Base-by-base conservation (phyloP, 2,329 filamentous ascomycete species). In the Fusarium clavum region DNA sequence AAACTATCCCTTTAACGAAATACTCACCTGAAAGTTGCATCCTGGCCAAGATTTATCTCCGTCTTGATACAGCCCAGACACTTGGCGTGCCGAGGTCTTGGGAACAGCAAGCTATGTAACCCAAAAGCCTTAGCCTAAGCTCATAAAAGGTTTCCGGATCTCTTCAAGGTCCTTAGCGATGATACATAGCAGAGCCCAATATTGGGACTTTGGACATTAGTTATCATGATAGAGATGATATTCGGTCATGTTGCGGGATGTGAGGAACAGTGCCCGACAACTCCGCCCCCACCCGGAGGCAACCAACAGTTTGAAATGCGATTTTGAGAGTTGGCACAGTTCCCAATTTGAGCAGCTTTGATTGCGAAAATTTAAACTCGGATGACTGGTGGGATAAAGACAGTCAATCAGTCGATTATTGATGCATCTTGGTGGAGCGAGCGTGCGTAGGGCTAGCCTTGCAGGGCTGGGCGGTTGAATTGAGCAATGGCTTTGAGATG, bases 391-490 rank as follows among this genome's bases (percentile, higher is more conserved):
- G 12, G 16, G 10, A 25, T 38, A 14, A 14, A n/a, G 14, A 51
- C 11, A 25, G 30, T 20, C 34, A 12, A n/a, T 13, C 25, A 34
- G 45, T 32, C 6, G 9, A 9, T 16, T 14, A 14, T 8, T 30
- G 13, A 25, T 9, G 11, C 18, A n/a, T 2, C 16, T 32, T 13
- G 3, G 13, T 24, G 32, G 32, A 14, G 10, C 32, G 14, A 14
- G 10, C 32, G 14, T 2, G 7, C 12, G 6, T 59, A 61, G 58
- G 58, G 58, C 55, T 61, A 61, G 55, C 58, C 22, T 60, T 44
- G 5, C 10, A 27, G 16, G 18, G n/a, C 16, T n/a, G 8, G 16
- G 13, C 7, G 3, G 3, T 6, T 8, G 24, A 12, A 5, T 12
- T 7, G 12, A 41, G 22, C 24, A 27, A 16, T n/a, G 22, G 18